Conservation (phyloP, 805 yeast species). For the Cyberlindnera galapagoensis region DNA sequence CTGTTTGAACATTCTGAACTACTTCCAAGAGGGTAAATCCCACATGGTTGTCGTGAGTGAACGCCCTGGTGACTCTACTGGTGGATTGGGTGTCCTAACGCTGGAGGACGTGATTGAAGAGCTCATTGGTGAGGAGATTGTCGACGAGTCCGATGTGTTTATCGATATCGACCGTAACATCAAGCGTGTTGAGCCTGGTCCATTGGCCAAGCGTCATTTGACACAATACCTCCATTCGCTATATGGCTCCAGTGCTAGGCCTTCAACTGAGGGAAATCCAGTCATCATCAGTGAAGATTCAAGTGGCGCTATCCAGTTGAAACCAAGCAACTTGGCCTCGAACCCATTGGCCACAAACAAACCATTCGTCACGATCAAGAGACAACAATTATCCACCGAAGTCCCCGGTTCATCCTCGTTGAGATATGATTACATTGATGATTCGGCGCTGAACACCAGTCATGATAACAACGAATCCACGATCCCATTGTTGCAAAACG, state of each 20-base stretch:
- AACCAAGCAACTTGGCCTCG: conserved; percentile 51
- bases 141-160: conserved; percentile 92
- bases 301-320: conserved; percentile 12
- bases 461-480: no score
- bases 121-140: conserved; percentile 94
- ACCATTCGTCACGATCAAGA: conserved; percentile 62
- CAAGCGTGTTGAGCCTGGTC: conserved; percentile 71
- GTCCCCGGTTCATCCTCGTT: conserved; percentile 7
- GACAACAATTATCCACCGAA: conserved; percentile 34
- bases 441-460: conserved; percentile 2
- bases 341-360: conserved; percentile 65
- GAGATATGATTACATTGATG: conserved; percentile 16
- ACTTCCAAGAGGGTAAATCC: conserved; percentile 95
- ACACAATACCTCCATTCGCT: conserved; percentile 62
- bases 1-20: conserved; percentile 86
- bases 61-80: conserved; percentile 74
- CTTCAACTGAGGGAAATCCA: conserved; percentile 30
- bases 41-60: conserved; percentile 94
- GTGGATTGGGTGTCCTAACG: conserved; percentile 88
- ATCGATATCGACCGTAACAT: conserved; percentile 86
- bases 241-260: conserved; percentile 40
- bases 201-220: conserved; percentile 61
- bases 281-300: conserved; percentile 2
- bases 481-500: neutral
- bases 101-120: conserved; percentile 98